A percentile compares a stretch with the other conserved stretches of the same genome.
These are phyloP conservation scores for Actinidia arguta DNA, from an alignment of 179 eudicot genomes.

Conservation along the genomic window DNA sequence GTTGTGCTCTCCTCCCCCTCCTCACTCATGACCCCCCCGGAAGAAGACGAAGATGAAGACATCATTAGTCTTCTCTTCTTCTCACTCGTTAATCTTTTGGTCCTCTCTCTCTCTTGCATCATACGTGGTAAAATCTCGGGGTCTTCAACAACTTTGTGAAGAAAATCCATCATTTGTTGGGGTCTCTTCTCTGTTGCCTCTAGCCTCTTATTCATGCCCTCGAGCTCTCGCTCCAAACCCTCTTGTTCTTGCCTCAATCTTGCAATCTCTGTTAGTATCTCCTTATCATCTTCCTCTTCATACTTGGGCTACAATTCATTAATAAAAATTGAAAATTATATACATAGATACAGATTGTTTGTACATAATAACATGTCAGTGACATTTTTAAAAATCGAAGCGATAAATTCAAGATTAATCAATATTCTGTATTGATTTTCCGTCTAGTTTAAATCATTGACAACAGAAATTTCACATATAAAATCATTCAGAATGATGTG, in stretches of 20 bases:
- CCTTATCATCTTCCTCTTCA: constrained; percentile 49
- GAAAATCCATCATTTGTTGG: constrained; percentile 90
- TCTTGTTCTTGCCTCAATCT: constrained; percentile 71
- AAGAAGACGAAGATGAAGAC: constrained; percentile 19
- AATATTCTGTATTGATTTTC: too few relatives aligned
- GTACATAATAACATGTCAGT: too few relatives aligned
- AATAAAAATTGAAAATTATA: too few relatives aligned
- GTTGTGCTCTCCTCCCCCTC: constrained; percentile 28
- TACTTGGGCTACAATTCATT: constrained; percentile 15
- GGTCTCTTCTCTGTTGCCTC: constrained; percentile 85
- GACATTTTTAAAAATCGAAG: too few relatives aligned
- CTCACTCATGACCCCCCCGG: constrained; percentile 26
- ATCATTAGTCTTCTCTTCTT: constrained; percentile 46
- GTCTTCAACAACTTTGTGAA: constrained; percentile 70
- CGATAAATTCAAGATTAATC: too few relatives aligned
- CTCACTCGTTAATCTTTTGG: constrained; percentile 18
- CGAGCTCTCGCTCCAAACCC: constrained; percentile 60
- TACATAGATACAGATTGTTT: too few relatives aligned
- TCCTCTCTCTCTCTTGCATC: constrained; percentile 54
- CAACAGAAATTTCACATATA: too few relatives aligned
- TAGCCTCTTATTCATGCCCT: constrained; percentile 66
- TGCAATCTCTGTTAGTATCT: constrained; percentile 59
- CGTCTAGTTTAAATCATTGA: too few relatives aligned
- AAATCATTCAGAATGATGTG: too few relatives aligned
- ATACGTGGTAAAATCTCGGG: constrained; percentile 73